Conservation (phyloP, 108 stramenopile species). For the Skeletonema costatum region DNA sequence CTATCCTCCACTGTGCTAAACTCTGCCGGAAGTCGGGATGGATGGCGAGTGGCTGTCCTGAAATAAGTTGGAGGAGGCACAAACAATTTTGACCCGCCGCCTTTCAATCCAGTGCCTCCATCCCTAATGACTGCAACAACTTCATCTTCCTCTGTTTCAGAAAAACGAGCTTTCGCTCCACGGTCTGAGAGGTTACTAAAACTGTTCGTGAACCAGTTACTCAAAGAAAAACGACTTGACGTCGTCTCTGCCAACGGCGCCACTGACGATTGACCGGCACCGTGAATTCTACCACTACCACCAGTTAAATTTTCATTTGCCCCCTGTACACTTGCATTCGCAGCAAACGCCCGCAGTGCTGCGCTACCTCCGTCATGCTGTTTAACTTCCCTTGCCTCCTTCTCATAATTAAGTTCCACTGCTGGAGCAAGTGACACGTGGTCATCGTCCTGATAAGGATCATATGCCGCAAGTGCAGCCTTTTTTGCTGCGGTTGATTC, state of each 20-base stretch:
- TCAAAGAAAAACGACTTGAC: background rate
- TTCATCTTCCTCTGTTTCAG: background rate
- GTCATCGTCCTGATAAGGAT: constrained; percentile 27
- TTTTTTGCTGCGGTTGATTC: background rate
- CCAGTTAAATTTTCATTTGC: background rate
- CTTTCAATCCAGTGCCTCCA: background rate
- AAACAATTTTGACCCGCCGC: constrained; percentile 8
- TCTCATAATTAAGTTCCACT: constrained; percentile 23
- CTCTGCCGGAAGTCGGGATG: constrained; percentile 17
- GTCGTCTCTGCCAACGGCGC: background rate
- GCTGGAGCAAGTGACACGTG: constrained; percentile 19
- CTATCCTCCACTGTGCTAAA: background rate
- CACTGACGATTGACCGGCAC: background rate
- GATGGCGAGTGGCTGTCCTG: constrained; percentile 28
- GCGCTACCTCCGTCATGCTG: background rate
- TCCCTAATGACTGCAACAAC: constrained; percentile 6
- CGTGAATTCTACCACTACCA: background rate
- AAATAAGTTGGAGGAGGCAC: constrained; percentile 29
- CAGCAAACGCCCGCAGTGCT: constrained; percentile 14
- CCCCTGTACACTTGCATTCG: constrained; percentile 7
- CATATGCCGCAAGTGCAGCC: background rate
- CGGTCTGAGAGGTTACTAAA: background rate
- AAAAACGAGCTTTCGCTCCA: background rate
- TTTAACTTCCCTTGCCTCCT: constrained; percentile 10
- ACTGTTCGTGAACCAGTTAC: background rate